These are phyloP conservation scores for Sphaerosporella brunnea DNA, from an alignment of 495 filamentous ascomycete genomes.

Conservation along the genomic window DNA sequence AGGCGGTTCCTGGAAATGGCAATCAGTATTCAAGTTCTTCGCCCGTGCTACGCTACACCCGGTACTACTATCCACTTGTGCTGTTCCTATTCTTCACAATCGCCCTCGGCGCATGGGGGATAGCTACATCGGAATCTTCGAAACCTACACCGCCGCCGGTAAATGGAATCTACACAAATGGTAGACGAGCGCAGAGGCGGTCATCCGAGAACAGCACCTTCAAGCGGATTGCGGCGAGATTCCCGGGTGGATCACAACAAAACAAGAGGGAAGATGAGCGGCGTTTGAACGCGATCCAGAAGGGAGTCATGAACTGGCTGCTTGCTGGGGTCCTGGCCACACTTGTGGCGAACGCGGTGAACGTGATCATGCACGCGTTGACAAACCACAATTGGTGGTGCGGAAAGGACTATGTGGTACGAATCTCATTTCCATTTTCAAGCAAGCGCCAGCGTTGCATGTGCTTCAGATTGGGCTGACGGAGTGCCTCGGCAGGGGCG, in stretches of 20 bases:
- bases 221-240: conserved; percentile 14
- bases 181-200: conserved; percentile 26
- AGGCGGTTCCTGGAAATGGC: neutral
- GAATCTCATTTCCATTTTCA: conserved; percentile 33
- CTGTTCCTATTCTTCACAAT: conserved; percentile 50
- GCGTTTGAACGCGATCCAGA: conserved; percentile 41
- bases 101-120: conserved; percentile 44
- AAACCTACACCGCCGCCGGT: conserved; percentile 28
- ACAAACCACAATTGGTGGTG: conserved; percentile 67
- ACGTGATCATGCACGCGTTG: conserved; percentile 63
- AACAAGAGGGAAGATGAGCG: conserved; percentile 25
- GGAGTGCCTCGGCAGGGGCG: too few relatives aligned
- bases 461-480: too few relatives aligned
- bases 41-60: conserved; percentile 22
- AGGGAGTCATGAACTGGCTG: conserved; percentile 55
- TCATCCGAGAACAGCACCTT: conserved; percentile 5
- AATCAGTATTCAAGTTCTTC: neutral
- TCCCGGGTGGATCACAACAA: conserved; percentile 19
- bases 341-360: conserved; percentile 53
- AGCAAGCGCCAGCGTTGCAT: too few relatives aligned
- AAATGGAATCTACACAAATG: conserved; percentile 36
- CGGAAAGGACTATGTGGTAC: conserved; percentile 64
- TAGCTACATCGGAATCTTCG: conserved; percentile 34
- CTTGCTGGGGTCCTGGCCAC: conserved; percentile 48
- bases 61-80: conserved; percentile 47